These are phyloP conservation scores for Botrytis cinerea DNA, from an alignment of 2,329 filamentous ascomycete genomes.

Conservation along the genomic window DNA sequence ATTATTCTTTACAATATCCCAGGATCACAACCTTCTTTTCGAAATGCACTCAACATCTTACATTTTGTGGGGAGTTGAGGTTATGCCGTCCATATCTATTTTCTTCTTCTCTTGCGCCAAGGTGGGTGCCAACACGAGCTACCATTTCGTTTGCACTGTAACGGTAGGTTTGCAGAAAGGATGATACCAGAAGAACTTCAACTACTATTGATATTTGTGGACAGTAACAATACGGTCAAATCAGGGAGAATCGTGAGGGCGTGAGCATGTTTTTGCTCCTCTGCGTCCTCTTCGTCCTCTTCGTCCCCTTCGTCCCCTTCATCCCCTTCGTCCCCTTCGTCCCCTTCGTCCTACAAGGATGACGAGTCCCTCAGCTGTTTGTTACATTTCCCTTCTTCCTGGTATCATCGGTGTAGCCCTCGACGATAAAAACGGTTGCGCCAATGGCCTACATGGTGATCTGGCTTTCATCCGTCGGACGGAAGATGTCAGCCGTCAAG, in stretches of 20 bases:
- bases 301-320: too few relatives aligned
- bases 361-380: background rate
- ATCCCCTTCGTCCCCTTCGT: background rate
- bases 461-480: background rate
- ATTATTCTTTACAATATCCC: background rate
- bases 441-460: background rate
- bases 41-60: background rate
- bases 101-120: background rate
- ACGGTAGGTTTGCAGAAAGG: background rate
- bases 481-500: conserved; percentile 12
- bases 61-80: background rate
- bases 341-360: conserved; percentile 7
- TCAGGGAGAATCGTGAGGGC: background rate
- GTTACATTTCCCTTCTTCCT: conserved; percentile 10
- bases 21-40: background rate
- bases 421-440: conserved; percentile 18
- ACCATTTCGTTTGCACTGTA: background rate
- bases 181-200: background rate
- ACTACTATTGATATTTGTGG: too few relatives aligned
- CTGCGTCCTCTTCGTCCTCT: background rate
- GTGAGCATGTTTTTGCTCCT: background rate
- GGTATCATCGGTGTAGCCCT: conserved; percentile 8
- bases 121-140: conserved; percentile 10
- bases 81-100: background rate
- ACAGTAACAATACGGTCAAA: background rate